Evolutionary conservation across 2,329 filamentous ascomycete species (phyloP), one percentile per base, ranked within the genome.

Genomic region (Beauveria rudraprayagi): DNA sequence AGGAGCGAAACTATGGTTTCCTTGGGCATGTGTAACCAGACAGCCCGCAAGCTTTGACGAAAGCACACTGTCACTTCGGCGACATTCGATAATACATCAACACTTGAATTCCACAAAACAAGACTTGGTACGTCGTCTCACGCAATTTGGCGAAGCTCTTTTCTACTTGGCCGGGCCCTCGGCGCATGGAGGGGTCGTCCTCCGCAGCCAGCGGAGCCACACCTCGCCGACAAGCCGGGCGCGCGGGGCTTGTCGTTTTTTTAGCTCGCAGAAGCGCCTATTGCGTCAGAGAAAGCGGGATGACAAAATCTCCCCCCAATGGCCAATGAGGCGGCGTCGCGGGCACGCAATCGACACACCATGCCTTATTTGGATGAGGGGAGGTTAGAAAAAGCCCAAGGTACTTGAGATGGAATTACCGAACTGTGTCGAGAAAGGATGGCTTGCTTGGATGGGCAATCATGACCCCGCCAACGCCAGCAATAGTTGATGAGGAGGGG

Each of bases 281-380:
- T 70, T 68, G 69, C 69, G 69, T 70, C 69, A 70, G 66, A 62
- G 61, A 65, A 62, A 63, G 63, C 62, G 56, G 65, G 62, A 70
- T 70, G 67, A 64, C 66, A 68, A 63, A 66, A 70, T 70, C 50
- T 63, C 34, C 47, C 47, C 46, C 24, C 14, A 14, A 60, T 56
- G 47, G 67, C 68, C 67, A 69, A 69, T 70, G 62, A 65, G 67
- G 60, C 58, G 53, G 24, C 56, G 56, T 47, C 54, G 55, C 61
- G 64, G 69, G 66, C 69, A 70, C 69, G 69, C 67, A 69, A 70
- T 70, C 65, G 66, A 48, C 37, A 61, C 62, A 56, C 61, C 65
- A 65, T 66, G 61, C 61, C 62, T 9, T 47, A 40, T 56, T 48
- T 2, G 56, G 57, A 44, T 26, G n/a, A 37, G 19, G 24, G 48